phyloP scores from a whole-genome alignment of 768 basidiomycete genomes.

The Tulasnella sp. region DNA sequence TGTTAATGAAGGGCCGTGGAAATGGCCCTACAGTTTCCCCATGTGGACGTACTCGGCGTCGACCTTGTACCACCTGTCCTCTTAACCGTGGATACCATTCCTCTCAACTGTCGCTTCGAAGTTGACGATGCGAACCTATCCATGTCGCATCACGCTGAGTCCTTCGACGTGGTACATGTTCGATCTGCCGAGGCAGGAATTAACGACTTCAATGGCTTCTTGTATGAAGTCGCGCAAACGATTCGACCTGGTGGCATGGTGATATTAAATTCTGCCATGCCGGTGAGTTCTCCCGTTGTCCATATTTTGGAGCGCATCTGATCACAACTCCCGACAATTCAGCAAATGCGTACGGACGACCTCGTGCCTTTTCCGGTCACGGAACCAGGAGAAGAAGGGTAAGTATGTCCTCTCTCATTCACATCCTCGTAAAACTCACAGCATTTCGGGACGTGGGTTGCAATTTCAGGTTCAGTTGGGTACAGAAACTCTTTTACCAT shows the following conservation, averaged over 20 bases:
- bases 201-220: constrained; percentile 8
- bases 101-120: constrained; percentile 10
- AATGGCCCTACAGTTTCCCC: constrained; percentile 18
- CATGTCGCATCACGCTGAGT: constrained; percentile 8
- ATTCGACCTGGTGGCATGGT: constrained; percentile 16
- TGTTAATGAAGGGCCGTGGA: constrained; percentile 12
- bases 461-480: constrained; percentile 3
- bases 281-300: not conserved
- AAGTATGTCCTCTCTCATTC: not conserved
- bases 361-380: constrained; percentile 9
- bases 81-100: not conserved
- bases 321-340: not conserved
- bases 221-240: constrained; percentile 15
- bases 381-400: constrained; percentile 2
- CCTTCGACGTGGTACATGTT: constrained; percentile 18
- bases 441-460: too few relatives aligned
- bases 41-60: constrained; percentile 17
- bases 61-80: constrained; percentile 15
- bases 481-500: not conserved
- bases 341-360: constrained; percentile 7
- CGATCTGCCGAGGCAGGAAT: constrained; percentile 16
- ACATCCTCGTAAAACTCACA: not conserved
- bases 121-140: constrained; percentile 14
- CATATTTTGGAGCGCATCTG: not conserved
- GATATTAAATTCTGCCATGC: constrained; percentile 12